Conservation (phyloP, 2,329 filamentous ascomycete species). For the Cercospora sp. region DNA sequence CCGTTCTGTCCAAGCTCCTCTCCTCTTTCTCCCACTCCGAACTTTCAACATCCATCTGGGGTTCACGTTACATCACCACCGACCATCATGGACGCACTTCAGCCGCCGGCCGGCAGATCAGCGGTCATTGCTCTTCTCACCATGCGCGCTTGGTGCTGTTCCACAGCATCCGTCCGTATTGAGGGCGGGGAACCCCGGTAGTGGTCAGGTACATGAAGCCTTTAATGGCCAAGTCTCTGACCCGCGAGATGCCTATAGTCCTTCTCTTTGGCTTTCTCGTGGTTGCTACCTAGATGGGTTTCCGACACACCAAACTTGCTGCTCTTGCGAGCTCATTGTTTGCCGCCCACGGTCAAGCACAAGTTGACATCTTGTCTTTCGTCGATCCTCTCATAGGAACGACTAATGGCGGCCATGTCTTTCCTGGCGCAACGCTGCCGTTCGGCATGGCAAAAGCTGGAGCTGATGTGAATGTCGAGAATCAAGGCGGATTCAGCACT, state of each 20-base stretch:
- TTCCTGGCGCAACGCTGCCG: slow-evolving; percentile 49
- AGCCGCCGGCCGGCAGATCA: not conserved
- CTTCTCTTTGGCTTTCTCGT: not conserved
- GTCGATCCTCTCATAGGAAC: slow-evolving; percentile 50
- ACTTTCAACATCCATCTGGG: not conserved
- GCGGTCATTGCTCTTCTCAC: not conserved
- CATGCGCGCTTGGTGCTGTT: not conserved
- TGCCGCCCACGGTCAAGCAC: not conserved
- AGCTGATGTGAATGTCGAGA: slow-evolving; percentile 51
- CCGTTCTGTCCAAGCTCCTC: not conserved
- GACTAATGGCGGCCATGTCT: slow-evolving; percentile 48
- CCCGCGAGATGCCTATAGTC: not conserved
- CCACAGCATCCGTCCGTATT: not conserved
- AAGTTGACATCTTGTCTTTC: slow-evolving; percentile 26
- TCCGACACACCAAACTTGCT: not conserved
- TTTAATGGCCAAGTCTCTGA: not conserved
- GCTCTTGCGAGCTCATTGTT: not conserved
- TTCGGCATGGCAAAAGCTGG: slow-evolving; percentile 52
- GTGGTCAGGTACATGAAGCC: not conserved
- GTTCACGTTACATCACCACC: not conserved
- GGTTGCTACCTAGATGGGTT: not conserved
- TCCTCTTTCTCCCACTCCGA: not conserved
- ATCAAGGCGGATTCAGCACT: slow-evolving; percentile 44
- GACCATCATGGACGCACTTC: slow-evolving; percentile 2
- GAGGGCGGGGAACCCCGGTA: not conserved